Percentiles rank a stretch among this genome's conserved stretches.
Conservation (phyloP, 139 green algal genomes). For the Picocystis salinarum region DNA sequence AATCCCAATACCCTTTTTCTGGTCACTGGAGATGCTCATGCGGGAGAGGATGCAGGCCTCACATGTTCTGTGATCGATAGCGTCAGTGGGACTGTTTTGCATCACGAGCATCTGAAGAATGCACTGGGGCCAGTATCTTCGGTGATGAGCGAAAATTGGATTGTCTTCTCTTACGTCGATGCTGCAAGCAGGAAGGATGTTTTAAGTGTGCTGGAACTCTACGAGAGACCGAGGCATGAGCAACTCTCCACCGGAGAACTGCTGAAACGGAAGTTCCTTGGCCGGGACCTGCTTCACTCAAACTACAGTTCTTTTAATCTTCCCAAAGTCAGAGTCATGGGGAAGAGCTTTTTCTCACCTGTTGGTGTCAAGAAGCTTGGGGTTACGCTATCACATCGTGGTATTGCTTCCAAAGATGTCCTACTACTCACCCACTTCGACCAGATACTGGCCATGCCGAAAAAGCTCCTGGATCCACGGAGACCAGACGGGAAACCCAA, state of each 20-base stretch:
- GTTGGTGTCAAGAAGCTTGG: slow-evolving; percentile 23
- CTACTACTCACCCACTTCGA: slow-evolving; percentile 52
- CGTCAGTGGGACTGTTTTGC: slow-evolving; percentile 55
- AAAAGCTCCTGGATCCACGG: slow-evolving; percentile 67
- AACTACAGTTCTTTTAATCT: background rate
- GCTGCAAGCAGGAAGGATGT: slow-evolving; percentile 24
- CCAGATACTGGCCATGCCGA: slow-evolving; percentile 75
- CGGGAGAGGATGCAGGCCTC: no score
- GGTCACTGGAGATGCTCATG: no score
- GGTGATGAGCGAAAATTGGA: slow-evolving; percentile 61
- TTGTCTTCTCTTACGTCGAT: slow-evolving; percentile 57
- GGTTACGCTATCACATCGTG: slow-evolving; percentile 42
- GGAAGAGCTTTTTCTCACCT: slow-evolving; percentile 32
- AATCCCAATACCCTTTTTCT: slow-evolving; percentile 79
- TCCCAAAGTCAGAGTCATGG: background rate
- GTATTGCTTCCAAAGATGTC: slow-evolving; percentile 71
- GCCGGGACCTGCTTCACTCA: background rate
- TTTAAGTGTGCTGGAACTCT: slow-evolving; percentile 60
- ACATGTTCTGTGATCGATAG: slow-evolving; percentile 53
- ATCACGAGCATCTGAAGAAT: slow-evolving; percentile 37
- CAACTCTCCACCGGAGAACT: slow-evolving; percentile 14
- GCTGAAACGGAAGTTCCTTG: slow-evolving; percentile 22
- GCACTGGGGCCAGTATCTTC: slow-evolving; percentile 45
- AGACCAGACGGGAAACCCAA: slow-evolving; percentile 45
- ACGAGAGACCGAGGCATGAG: slow-evolving; percentile 27